Conservation (phyloP, 2,329 filamentous ascomycete species). For the Sporothrix protearum region DNA sequence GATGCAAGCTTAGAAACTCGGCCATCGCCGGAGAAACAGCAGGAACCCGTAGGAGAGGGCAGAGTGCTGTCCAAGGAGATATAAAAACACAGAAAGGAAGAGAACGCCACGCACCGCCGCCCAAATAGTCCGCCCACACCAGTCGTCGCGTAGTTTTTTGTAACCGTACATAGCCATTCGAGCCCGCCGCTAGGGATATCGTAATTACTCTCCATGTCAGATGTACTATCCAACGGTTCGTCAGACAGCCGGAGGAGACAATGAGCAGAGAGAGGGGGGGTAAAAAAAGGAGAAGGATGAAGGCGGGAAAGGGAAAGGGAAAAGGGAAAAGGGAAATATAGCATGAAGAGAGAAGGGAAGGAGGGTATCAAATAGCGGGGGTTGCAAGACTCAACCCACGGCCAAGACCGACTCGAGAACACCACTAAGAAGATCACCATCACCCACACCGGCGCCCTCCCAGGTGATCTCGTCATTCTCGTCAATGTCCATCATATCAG, state of each 20-base stretch:
- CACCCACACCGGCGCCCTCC: conserved; percentile 56
- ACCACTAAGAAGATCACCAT: conserved; percentile 52
- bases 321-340: background rate
- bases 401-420: conserved; percentile 56
- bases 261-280: background rate
- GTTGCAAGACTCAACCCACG: conserved; percentile 36
- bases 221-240: too few relatives aligned
- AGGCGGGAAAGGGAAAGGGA: background rate
- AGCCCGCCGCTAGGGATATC: background rate
- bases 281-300: background rate
- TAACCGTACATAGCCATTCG: background rate
- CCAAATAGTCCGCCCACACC: conserved; percentile 7
- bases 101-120: conserved; percentile 21
- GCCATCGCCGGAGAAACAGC: background rate
- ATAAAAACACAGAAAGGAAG: background rate
- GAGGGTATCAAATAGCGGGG: background rate
- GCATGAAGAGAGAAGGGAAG: background rate
- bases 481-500: conserved; percentile 55
- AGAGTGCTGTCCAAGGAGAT: background rate
- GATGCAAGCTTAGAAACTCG: background rate
- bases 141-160: conserved; percentile 3
- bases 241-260: background rate
- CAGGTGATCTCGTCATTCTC: conserved; percentile 56
- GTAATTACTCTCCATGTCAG: background rate
- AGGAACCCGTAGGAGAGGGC: background rate